A percentile compares a stretch with the other conserved stretches of the same genome.
Evolutionary conservation across 768 basidiomycete genomes (phyloP).

Genomic region (Mycena capillaripes): DNA sequence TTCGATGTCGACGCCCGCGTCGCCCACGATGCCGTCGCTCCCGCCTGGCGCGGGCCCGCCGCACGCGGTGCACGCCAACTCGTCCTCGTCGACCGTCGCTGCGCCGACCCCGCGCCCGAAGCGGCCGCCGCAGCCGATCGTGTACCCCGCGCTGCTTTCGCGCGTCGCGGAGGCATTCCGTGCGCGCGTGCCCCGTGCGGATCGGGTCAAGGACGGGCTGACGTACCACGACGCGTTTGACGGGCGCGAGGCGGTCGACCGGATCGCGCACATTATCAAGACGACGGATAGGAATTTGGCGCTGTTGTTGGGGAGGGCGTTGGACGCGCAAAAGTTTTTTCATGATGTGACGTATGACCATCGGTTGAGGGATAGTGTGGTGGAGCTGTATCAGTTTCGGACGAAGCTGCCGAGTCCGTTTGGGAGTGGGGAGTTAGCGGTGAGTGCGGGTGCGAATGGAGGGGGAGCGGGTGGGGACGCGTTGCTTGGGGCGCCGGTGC

Average conservation of each 20-base stretch:
- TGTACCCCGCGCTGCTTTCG: slow-evolving; percentile 97
- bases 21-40: slow-evolving; percentile 53
- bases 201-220: slow-evolving; percentile 93
- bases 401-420: slow-evolving; percentile 88
- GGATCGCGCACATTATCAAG: slow-evolving; percentile 98
- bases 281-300: slow-evolving; percentile 98
- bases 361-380: slow-evolving; percentile 87
- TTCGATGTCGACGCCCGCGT: slow-evolving; percentile 68
- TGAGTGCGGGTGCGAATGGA: slow-evolving; percentile 41
- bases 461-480: slow-evolving; percentile 38
- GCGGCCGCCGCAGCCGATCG: slow-evolving; percentile 68
- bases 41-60: slow-evolving; percentile 41
- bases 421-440: slow-evolving; percentile 78
- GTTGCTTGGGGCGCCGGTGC: slow-evolving; percentile 33
- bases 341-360: slow-evolving; percentile 99
- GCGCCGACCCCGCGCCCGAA: slow-evolving; percentile 52
- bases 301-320: slow-evolving; percentile 91
- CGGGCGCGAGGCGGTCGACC: slow-evolving; percentile 96
- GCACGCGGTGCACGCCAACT: slow-evolving; percentile 12
- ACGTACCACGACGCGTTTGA: slow-evolving; percentile 98
- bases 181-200: slow-evolving; percentile 80
- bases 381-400: slow-evolving; percentile 94
- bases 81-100: slow-evolving; percentile 19
- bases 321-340: slow-evolving; percentile 99
- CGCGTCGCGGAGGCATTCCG: slow-evolving; percentile 95